These are phyloP conservation scores for Emmonsiellopsis sp. DNA, from an alignment of 2,329 filamentous ascomycete genomes.

Conservation along the genomic window DNA sequence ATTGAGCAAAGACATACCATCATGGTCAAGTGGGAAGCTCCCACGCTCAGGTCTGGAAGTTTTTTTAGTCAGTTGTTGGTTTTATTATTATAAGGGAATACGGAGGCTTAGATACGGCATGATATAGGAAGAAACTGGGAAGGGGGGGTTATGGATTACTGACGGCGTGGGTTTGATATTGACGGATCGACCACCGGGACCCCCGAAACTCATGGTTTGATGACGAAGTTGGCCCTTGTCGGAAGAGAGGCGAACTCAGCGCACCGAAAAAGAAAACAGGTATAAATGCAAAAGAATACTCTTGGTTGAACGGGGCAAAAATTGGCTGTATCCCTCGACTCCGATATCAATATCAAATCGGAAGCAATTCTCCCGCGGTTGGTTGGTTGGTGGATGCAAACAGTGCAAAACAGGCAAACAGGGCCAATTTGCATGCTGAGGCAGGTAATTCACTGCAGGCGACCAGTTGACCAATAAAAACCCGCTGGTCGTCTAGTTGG, in stretches of 20 bases:
- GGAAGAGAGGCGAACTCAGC: too few species aligned
- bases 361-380: too few species aligned
- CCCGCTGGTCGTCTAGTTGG: constrained; percentile 5
- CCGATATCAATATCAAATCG: too few species aligned
- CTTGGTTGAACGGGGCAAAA: too few species aligned
- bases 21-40: constrained; percentile 93
- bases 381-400: constrained; percentile 16
- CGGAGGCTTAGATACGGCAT: too few species aligned
- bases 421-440: too few species aligned
- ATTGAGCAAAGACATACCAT: constrained; percentile 44
- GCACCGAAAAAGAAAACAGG: neutral
- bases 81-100: neutral
- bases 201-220: constrained; percentile 51
- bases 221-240: neutral
- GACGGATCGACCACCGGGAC: constrained; percentile 57
- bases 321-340: too few species aligned
- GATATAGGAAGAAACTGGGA: neutral
- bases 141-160: constrained; percentile 23
- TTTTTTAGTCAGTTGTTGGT: neutral
- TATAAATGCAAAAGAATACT: neutral
- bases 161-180: constrained; percentile 63
- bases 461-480: neutral
- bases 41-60: constrained; percentile 69
- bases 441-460: neutral
- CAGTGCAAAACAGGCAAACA: constrained; percentile 21